Conservation (phyloP, 352 stramenopile genomes). For the Phytophthora sansomeana region DNA sequence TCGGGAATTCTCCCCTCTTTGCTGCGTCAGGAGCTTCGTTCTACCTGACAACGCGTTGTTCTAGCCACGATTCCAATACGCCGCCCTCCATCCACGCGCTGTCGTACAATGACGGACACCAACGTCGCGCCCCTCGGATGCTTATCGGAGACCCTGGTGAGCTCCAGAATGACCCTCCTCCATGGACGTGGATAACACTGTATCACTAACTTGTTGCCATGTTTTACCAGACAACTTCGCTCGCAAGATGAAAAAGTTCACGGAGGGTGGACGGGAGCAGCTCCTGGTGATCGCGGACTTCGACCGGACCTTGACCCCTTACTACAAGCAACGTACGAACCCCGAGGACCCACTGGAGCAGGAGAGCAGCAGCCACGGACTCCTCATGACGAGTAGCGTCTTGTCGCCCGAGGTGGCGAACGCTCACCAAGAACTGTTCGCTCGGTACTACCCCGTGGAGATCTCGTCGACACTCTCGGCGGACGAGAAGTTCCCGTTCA, state of each 20-base stretch:
- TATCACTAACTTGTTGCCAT: background rate
- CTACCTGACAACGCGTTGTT: conserved; percentile 10
- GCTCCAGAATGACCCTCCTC: too few species aligned
- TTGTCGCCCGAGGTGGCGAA: conserved; percentile 32
- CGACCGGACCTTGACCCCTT: conserved; percentile 75
- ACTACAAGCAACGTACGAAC: conserved; percentile 36
- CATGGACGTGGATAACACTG: background rate
- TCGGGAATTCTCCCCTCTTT: background rate
- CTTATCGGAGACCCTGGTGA: conserved; percentile 30
- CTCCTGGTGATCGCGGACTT: conserved; percentile 81
- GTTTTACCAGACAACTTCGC: conserved; percentile 64
- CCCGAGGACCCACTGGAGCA: conserved; percentile 10
- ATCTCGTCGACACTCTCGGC: conserved; percentile 58
- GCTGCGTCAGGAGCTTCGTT: conserved; percentile 17
- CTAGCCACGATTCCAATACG: background rate
- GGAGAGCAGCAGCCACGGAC: conserved; percentile 38
- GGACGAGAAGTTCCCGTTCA: conserved; percentile 70
- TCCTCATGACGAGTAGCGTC: conserved; percentile 36
- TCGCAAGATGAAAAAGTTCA: conserved; percentile 78
- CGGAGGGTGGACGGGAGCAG: conserved; percentile 59
- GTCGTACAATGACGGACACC: conserved; percentile 26
- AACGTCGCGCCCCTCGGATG: conserved; percentile 34
- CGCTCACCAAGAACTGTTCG: conserved; percentile 53
- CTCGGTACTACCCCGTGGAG: conserved; percentile 74
- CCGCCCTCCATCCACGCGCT: conserved; percentile 17